A percentile compares a stretch with the other conserved stretches of the same genome.
Conservation (phyloP, 352 stramenopile species). For the Globisporangium spinosum region DNA sequence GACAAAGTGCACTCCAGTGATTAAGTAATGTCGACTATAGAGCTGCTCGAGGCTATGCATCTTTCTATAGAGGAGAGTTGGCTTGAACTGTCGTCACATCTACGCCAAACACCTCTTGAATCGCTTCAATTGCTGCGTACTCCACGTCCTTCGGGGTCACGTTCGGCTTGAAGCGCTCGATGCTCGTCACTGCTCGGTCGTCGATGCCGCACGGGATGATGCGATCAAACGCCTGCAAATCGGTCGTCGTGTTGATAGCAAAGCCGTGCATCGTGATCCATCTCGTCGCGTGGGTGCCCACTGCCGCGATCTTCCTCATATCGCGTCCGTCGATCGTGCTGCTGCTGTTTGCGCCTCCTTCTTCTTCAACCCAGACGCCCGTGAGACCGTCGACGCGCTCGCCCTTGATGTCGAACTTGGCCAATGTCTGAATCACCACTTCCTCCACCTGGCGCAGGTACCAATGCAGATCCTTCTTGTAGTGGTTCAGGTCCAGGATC, state of each 20-base stretch:
- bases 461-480: slow-evolving; percentile 97
- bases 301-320: slow-evolving; percentile 94
- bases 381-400: slow-evolving; percentile 90
- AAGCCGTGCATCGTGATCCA: slow-evolving; percentile 99
- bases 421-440: slow-evolving; percentile 91
- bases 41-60: not conserved
- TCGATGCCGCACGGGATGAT: slow-evolving; percentile 98
- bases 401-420: slow-evolving; percentile 82
- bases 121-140: slow-evolving; percentile 53
- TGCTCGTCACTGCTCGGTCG: slow-evolving; percentile 82
- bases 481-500: slow-evolving; percentile 93
- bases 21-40: not conserved
- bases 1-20: slow-evolving; percentile 19
- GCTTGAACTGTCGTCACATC: slow-evolving; percentile 47
- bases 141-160: slow-evolving; percentile 61
- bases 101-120: slow-evolving; percentile 69
- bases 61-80: slow-evolving; percentile 31
- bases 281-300: slow-evolving; percentile 92
- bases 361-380: slow-evolving; percentile 94
- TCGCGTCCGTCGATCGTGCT: slow-evolving; percentile 32
- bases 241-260: slow-evolving; percentile 94
- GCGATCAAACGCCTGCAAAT: slow-evolving; percentile 91
- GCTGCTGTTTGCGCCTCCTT: slow-evolving; percentile 29
- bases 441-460: slow-evolving; percentile 96
- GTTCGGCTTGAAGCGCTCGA: slow-evolving; percentile 50